Conservation (phyloP, 1,284 basidiomycete genomes). For the Gymnopus androsaceus region DNA sequence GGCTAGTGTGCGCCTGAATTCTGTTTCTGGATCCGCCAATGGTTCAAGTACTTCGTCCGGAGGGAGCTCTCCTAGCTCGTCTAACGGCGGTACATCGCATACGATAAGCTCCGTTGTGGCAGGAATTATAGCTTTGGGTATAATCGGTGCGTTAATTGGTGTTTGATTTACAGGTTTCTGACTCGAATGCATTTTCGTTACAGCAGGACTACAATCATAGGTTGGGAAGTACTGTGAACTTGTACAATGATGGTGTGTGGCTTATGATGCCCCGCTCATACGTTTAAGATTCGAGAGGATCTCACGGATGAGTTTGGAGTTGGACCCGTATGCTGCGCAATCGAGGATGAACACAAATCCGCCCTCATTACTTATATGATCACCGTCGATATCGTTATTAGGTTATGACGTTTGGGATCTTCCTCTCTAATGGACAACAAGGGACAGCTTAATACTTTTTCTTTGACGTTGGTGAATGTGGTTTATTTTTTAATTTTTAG, state of each 20-base stretch:
- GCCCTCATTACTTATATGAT: no score
- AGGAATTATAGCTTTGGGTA: constrained; percentile 14
- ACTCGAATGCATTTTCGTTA: constrained; percentile 55
- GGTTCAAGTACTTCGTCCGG: not conserved
- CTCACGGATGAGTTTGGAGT: constrained; percentile 36
- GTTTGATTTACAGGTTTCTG: constrained; percentile 37
- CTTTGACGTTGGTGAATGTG: no score
- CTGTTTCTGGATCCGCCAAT: constrained; percentile 8
- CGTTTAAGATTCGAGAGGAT: constrained; percentile 24
- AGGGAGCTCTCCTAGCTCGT: constrained; percentile 3
- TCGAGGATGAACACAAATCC: not conserved
- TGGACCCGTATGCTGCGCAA: not conserved
- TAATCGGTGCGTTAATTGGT: constrained; percentile 19
- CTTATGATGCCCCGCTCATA: constrained; percentile 47
- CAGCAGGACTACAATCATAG: constrained; percentile 53
- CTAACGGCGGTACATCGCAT: constrained; percentile 18
- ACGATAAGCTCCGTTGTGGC: constrained; percentile 13
- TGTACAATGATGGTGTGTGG: constrained; percentile 33
- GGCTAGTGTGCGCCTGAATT: constrained; percentile 24
- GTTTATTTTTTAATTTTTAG: no score
- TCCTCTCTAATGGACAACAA: no score
- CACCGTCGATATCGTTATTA: no score
- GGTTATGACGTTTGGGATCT: no score
- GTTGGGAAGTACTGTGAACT: constrained; percentile 43
- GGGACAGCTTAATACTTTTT: no score